These are phyloP conservation scores for Candida arabinofermentans DNA, from an alignment of 805 yeast genomes.

Conservation along the genomic window DNA sequence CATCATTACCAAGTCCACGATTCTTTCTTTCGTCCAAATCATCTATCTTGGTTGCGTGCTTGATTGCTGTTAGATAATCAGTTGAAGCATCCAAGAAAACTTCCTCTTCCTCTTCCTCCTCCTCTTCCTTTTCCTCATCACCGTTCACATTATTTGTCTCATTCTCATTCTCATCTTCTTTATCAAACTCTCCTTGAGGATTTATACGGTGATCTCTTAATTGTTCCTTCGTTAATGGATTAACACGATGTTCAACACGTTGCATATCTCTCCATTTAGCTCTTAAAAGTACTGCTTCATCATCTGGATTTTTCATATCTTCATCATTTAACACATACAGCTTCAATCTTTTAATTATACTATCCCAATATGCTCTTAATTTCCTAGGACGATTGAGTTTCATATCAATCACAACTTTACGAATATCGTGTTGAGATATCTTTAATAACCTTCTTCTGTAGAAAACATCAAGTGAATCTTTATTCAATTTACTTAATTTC, in stretches of 20 bases:
- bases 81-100: slow-evolving; percentile 11
- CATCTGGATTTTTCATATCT: slow-evolving; percentile 2
- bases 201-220: no score
- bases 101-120: slow-evolving; percentile 7
- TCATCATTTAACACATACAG: slow-evolving; percentile 7
- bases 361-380: slow-evolving; percentile 18
- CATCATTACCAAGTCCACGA: no score
- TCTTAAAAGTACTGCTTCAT: neutral
- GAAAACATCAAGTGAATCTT: neutral
- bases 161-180: neutral
- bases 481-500: neutral
- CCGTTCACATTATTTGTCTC: neutral
- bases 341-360: slow-evolving; percentile 12
- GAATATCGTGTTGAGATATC: slow-evolving; percentile 9
- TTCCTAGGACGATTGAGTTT: slow-evolving; percentile 7
- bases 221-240: no score
- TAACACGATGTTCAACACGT: neutral
- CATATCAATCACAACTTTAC: slow-evolving; percentile 4
- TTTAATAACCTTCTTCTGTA: slow-evolving; percentile 1
- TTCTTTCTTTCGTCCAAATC: neutral
- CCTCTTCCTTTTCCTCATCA: slow-evolving; percentile 2
- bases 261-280: neutral
- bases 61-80: slow-evolving; percentile 10
- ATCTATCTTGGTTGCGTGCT: slow-evolving; percentile 9
- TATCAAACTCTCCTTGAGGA: slow-evolving; percentile 2